phyloP scores from a whole-genome alignment of 2,329 filamentous ascomycete species.

The Fusarium floridanum region DNA sequence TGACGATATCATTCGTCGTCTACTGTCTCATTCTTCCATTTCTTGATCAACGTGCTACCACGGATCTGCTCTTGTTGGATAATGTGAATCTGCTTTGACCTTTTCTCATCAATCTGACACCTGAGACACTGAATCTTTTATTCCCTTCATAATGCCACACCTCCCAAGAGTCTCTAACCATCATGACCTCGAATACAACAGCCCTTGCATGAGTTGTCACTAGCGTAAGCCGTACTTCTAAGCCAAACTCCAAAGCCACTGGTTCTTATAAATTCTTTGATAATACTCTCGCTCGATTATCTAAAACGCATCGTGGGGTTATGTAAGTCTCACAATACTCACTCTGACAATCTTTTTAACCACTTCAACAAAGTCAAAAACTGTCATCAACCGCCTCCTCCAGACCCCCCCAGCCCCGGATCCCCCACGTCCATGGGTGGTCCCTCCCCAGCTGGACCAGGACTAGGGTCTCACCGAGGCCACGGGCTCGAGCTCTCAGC shows the following conservation, averaged over 20 bases:
- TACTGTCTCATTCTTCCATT: no score
- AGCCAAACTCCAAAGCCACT: not conserved
- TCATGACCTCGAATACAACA: not conserved
- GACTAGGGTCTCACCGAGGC: constrained; percentile 16
- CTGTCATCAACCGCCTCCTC: not conserved
- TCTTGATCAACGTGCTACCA: not conserved
- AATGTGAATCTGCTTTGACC: not conserved
- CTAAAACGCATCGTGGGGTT: not conserved
- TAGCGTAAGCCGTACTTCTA: not conserved
- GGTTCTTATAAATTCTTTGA: not conserved
- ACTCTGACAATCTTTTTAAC: not conserved
- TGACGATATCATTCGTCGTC: no score
- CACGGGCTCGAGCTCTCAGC: not conserved
- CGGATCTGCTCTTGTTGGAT: not conserved
- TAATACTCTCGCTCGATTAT: not conserved
- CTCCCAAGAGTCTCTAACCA: not conserved
- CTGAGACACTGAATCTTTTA: not conserved
- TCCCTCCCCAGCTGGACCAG: constrained; percentile 15
- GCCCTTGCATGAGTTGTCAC: not conserved
- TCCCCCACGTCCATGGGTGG: constrained; percentile 9
- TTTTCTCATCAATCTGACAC: not conserved
- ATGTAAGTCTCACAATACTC: not conserved
- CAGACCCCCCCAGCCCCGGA: constrained; percentile 1
- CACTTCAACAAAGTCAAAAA: not conserved
- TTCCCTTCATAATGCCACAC: not conserved